Conservation (phyloP, 2,329 filamentous ascomycete species). For the Aspergillus sp. region DNA sequence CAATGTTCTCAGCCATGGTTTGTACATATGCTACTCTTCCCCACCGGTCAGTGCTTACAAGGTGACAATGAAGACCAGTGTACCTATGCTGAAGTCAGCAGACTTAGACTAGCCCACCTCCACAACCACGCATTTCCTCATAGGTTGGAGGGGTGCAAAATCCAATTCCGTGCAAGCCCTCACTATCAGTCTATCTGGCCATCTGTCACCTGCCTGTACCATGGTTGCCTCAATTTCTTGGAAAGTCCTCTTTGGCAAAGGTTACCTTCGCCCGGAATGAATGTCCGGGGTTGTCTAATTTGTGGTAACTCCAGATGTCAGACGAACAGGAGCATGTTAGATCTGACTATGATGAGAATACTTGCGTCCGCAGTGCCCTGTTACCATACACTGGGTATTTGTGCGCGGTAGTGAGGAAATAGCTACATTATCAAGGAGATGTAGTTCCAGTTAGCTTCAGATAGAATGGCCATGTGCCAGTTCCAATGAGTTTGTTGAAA, state of each 20-base stretch:
- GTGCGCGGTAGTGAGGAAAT: background rate
- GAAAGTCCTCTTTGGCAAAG: background rate
- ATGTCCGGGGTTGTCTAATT: background rate
- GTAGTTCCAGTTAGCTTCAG: background rate
- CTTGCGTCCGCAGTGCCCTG: background rate
- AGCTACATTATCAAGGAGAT: background rate
- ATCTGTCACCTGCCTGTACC: background rate
- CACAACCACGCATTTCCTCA: background rate
- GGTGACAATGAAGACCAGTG: background rate
- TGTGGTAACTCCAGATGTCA: background rate
- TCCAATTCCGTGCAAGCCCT: background rate
- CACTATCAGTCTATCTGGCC: background rate
- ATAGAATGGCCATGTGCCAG: background rate
- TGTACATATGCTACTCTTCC: background rate
- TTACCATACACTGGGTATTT: background rate
- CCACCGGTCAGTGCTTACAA: background rate
- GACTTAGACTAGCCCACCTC: background rate
- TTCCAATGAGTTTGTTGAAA: background rate
- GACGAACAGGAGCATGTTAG: background rate
- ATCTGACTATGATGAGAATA: background rate
- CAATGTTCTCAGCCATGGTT: background rate
- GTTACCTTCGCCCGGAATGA: background rate
- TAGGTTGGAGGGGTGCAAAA: background rate
- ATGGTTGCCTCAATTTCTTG: background rate
- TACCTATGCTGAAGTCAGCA: background rate